These are phyloP conservation scores for Selenicereus undatus DNA, from an alignment of 148 eudicot species.

Conservation along the genomic window DNA sequence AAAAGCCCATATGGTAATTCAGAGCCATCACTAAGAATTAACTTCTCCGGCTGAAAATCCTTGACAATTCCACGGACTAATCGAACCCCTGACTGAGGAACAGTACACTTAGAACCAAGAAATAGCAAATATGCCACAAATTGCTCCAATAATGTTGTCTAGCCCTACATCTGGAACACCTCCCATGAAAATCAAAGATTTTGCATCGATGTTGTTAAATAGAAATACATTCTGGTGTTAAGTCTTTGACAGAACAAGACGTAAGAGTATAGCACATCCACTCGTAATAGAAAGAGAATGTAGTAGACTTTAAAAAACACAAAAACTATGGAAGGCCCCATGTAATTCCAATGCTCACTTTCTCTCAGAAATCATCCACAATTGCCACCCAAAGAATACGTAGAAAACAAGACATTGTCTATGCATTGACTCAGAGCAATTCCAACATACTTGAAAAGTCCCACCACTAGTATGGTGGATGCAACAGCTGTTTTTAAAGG, in stretches of 20 bases:
- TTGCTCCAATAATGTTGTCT: background rate
- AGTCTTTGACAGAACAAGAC: background rate
- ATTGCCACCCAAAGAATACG: too few species aligned
- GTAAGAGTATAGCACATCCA: background rate
- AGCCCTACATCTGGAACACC: background rate
- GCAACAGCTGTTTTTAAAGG: background rate
- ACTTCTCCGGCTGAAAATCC: constrained; percentile 71
- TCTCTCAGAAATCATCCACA: too few species aligned
- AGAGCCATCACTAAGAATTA: constrained; percentile 73
- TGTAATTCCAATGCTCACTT: too few species aligned
- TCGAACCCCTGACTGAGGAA: constrained; percentile 90
- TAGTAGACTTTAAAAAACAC: background rate
- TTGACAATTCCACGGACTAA: constrained; percentile 90
- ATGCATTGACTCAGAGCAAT: background rate
- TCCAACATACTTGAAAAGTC: background rate
- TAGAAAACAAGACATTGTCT: too few species aligned
- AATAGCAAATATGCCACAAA: background rate
- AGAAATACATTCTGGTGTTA: background rate
- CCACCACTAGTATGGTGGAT: background rate
- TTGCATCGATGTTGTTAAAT: background rate
- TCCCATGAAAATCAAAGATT: background rate
- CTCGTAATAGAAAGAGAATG: background rate
- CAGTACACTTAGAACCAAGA: constrained; percentile 19
- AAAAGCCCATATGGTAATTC: constrained; percentile 88
- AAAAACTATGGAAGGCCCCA: too few species aligned